Base-by-base conservation (phyloP, 129 eudicot genomes). In the Calendula officinalis region DNA sequence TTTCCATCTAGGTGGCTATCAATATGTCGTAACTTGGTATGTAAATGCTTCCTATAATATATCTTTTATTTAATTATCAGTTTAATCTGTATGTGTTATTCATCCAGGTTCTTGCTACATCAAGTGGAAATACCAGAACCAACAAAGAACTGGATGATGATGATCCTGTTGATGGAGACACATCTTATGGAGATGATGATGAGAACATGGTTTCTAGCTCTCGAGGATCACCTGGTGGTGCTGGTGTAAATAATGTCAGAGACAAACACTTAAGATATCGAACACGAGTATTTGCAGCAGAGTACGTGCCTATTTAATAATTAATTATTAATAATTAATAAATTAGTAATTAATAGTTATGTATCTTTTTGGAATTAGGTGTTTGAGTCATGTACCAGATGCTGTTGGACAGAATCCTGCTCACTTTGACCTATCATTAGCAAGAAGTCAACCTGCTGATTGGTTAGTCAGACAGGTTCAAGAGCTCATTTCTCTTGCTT, bases 281-380 rank as follows among this genome's bases (percentile, higher is more conserved):
- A 66, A 92, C 98, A 55, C 78, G 95, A 77, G 98, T 92, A 59
- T 92, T 92, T 79, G 98, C 98, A 52, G 95, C 96, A 16, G 98
- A 88, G 98, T 92, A 88, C 38, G 96, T 78, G 22, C 47, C 64
- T 58, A 41, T 27, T 48, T 50, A 48, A 7, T 56, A 16, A 8
- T 40, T 60, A 53, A 22, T 22, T 0, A n/a, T n/a, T n/a, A n/a
- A n/a, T n/a, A 22, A 22, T 22, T 22, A 22, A 22, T 22, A 22
- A 22, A 22, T 22, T 22, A 22, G 30, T 22, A 22, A 22, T 22
- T 2, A 22, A 2, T 22, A 45, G 27, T n/a, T 22, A 12, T 53
- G 37, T 45, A 27, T 64, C 40, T 51, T 56, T 13, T n/a, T 22
- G 30, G 56, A 64, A 54, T 69, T 66, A 92, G 98, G 98, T 92